Percentiles rank a stretch among this genome's conserved stretches.
phyloP scores from a whole-genome alignment of 352 stramenopile genomes.

The Phytophthora pistaciae region DNA sequence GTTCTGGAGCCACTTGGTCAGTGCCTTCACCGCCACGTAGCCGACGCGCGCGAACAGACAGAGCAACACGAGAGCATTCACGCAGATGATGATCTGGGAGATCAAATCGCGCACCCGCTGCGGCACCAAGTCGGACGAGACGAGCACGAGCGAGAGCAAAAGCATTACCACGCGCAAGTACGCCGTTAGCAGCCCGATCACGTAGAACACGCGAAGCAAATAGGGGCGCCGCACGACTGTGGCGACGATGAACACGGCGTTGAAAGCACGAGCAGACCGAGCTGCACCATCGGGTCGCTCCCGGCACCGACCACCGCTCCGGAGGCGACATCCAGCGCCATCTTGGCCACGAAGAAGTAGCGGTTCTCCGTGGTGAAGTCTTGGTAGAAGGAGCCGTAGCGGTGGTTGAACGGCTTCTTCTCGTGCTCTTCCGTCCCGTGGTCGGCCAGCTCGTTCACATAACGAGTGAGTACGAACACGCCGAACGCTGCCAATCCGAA shows the following conservation, averaged over 20 bases:
- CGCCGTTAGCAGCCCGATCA: conserved; percentile 40
- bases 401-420: conserved; percentile 49
- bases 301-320: conserved; percentile 48
- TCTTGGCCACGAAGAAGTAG: conserved; percentile 62
- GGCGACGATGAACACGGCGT: conserved; percentile 45
- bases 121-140: conserved; percentile 39
- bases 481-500: conserved; percentile 48
- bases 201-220: conserved; percentile 53
- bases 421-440: conserved; percentile 49
- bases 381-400: conserved; percentile 61
- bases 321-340: conserved; percentile 48
- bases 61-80: conserved; percentile 53
- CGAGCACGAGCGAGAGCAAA: conserved; percentile 51
- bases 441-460: conserved; percentile 49
- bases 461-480: conserved; percentile 48
- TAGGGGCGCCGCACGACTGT: conserved; percentile 54
- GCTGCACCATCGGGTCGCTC: conserved; percentile 46
- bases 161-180: conserved; percentile 58
- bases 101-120: conserved; percentile 56
- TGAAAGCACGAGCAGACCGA: conserved; percentile 52
- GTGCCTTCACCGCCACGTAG: conserved; percentile 37
- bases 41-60: conserved; percentile 51
- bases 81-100: conserved; percentile 47
- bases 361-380: conserved; percentile 55
- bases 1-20: conserved; percentile 30